Conservation (phyloP, 169 alveolate species). For the Babesia ovis region DNA sequence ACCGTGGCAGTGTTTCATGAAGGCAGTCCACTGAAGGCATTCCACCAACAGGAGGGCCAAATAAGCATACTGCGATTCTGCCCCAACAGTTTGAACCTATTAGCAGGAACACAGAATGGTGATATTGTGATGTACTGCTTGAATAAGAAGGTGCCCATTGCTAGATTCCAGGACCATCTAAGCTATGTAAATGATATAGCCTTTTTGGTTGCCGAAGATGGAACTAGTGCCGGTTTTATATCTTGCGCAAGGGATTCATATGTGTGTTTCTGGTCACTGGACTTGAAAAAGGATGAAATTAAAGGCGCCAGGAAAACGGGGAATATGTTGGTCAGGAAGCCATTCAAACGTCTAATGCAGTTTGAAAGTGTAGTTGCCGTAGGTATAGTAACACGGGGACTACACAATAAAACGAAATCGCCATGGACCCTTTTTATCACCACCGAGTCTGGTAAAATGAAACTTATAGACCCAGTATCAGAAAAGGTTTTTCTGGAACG, state of each 20-base stretch:
- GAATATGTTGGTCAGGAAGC: slow-evolving; percentile 15
- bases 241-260: slow-evolving; percentile 49
- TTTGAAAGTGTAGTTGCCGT: slow-evolving; percentile 38
- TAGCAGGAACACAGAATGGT: slow-evolving; percentile 44
- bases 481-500: slow-evolving; percentile 23
- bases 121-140: slow-evolving; percentile 55
- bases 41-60: slow-evolving; percentile 33
- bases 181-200: slow-evolving; percentile 50
- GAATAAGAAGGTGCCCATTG: slow-evolving; percentile 21
- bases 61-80: slow-evolving; percentile 38
- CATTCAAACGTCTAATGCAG: slow-evolving; percentile 52
- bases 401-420: slow-evolving; percentile 9
- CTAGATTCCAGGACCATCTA: slow-evolving; percentile 60
- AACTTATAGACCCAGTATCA: slow-evolving; percentile 41
- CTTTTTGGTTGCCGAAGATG: slow-evolving; percentile 38
- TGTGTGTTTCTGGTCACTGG: slow-evolving; percentile 56
- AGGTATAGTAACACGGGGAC: slow-evolving; percentile 18
- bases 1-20: slow-evolving; percentile 51
- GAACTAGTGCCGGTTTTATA: slow-evolving; percentile 34
- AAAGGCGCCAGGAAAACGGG: slow-evolving; percentile 6
- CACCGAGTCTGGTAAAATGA: slow-evolving; percentile 52
- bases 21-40: slow-evolving; percentile 7
- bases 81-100: slow-evolving; percentile 24
- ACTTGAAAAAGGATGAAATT: slow-evolving; percentile 2
- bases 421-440: slow-evolving; percentile 55